Evolutionary conservation across 768 basidiomycete species (phyloP).

Genomic region (Naganishia vaughanmartiniae): DNA sequence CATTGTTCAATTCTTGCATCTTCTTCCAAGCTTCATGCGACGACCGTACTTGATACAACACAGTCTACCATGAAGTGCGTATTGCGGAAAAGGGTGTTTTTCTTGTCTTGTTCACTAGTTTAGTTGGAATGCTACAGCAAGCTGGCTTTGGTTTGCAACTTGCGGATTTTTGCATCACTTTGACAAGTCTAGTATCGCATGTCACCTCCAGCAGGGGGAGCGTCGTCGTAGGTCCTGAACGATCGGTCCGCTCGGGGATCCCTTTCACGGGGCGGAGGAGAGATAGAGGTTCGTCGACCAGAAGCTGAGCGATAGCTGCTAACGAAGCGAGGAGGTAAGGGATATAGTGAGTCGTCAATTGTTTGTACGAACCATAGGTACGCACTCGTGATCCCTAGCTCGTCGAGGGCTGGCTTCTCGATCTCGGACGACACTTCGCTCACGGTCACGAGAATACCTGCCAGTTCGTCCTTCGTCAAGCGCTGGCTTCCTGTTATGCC

Average conservation of each 20-base stretch:
- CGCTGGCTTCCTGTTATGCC: neutral
- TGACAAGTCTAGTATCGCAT: constrained; percentile 43
- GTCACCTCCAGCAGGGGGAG: constrained; percentile 35
- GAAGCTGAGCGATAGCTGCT: constrained; percentile 26
- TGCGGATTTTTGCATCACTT: neutral
- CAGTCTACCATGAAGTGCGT: neutral
- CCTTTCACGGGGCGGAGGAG: constrained; percentile 33
- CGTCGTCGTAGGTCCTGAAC: constrained; percentile 43
- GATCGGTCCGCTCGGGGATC: constrained; percentile 42
- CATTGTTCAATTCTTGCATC: constrained; percentile 1
- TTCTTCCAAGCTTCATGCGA: neutral
- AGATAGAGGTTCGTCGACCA: constrained; percentile 41
- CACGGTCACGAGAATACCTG: constrained; percentile 9
- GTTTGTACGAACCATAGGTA: neutral
- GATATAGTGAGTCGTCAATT: neutral
- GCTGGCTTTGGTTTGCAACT: neutral
- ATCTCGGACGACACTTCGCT: constrained; percentile 25
- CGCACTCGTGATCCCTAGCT: constrained; percentile 44
- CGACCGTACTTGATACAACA: constrained; percentile 9
- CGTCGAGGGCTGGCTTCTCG: constrained; percentile 35
- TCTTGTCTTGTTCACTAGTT: neutral
- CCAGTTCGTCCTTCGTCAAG: constrained; percentile 9
- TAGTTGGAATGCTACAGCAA: neutral
- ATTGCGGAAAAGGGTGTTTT: neutral
- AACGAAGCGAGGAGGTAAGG: neutral